Conservation (phyloP, 228 moss, liverwort and hornwort genomes). For the Sphagnum fallax region DNA sequence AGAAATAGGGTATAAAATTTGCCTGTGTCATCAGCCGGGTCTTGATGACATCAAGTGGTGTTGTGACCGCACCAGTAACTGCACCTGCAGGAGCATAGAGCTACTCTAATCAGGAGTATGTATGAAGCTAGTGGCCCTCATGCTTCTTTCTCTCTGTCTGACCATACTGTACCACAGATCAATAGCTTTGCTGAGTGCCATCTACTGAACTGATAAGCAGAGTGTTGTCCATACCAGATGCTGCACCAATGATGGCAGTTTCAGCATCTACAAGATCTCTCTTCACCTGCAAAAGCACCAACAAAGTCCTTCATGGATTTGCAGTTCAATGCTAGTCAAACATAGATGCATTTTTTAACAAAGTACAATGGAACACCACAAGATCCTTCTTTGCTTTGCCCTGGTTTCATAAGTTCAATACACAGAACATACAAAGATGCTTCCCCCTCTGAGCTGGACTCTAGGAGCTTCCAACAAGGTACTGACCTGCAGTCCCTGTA, state of each 20-base stretch:
- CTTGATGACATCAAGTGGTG: slow-evolving; percentile 97
- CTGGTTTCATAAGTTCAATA: too few relatives aligned
- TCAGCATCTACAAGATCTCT: slow-evolving; percentile 86
- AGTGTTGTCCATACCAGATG: slow-evolving; percentile 45
- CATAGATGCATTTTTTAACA: neutral
- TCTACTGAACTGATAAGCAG: too few relatives aligned
- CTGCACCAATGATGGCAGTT: slow-evolving; percentile 81
- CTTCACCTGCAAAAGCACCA: slow-evolving; percentile 44
- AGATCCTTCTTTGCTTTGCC: too few relatives aligned
- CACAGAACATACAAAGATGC: too few relatives aligned
- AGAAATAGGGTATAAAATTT: neutral
- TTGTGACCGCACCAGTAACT: slow-evolving; percentile 93
- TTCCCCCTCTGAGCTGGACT: too few relatives aligned
- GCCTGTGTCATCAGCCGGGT: slow-evolving; percentile 97
- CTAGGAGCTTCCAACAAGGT: too few relatives aligned
- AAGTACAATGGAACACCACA: too few relatives aligned
- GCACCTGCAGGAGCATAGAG: slow-evolving; percentile 47
- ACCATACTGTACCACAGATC: too few relatives aligned
- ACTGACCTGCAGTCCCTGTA: too few relatives aligned
- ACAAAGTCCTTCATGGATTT: neutral
- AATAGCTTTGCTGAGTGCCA: too few relatives aligned
- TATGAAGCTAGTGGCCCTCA: too few relatives aligned
- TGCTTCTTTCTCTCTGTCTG: too few relatives aligned
- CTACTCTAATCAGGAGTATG: neutral
- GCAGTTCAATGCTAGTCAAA: neutral